phyloP scores from a whole-genome alignment of 768 basidiomycete species.

The Leccinum longicurvipes region DNA sequence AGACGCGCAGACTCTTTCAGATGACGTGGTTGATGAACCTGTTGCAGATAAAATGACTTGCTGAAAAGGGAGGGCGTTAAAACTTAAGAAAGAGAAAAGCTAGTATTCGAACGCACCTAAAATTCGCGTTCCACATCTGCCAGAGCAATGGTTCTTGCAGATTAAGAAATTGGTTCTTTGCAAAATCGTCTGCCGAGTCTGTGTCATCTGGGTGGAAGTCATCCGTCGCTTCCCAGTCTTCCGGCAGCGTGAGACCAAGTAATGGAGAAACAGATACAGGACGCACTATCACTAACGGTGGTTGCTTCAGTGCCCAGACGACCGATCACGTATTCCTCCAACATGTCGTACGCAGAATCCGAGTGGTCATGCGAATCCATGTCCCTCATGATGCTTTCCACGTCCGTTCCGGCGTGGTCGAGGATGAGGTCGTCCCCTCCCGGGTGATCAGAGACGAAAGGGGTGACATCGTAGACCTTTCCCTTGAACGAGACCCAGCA shows the following conservation, averaged over 20 bases:
- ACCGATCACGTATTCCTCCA: slow-evolving; percentile 86
- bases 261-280: background rate
- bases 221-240: slow-evolving; percentile 88
- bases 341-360: slow-evolving; percentile 86
- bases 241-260: slow-evolving; percentile 3
- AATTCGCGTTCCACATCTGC: slow-evolving; percentile 88
- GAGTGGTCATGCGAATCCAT: slow-evolving; percentile 82
- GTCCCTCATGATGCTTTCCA: slow-evolving; percentile 80
- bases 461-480: slow-evolving; percentile 88
- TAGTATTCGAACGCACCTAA: slow-evolving; percentile 49
- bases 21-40: slow-evolving; percentile 96
- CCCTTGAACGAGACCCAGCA: slow-evolving; percentile 83
- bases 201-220: slow-evolving; percentile 93
- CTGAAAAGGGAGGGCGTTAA: slow-evolving; percentile 35
- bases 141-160: slow-evolving; percentile 76
- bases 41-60: slow-evolving; percentile 93
- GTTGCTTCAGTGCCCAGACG: slow-evolving; percentile 71
- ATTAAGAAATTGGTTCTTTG: slow-evolving; percentile 90
- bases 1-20: slow-evolving; percentile 78
- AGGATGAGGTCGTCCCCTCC: slow-evolving; percentile 93
- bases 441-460: slow-evolving; percentile 84
- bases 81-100: background rate
- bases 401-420: slow-evolving; percentile 78
- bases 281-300: slow-evolving; percentile 76
- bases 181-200: slow-evolving; percentile 74